Evolutionary conservation across 352 stramenopile species (phyloP).

Genomic region (Thalassiosira hispida): DNA sequence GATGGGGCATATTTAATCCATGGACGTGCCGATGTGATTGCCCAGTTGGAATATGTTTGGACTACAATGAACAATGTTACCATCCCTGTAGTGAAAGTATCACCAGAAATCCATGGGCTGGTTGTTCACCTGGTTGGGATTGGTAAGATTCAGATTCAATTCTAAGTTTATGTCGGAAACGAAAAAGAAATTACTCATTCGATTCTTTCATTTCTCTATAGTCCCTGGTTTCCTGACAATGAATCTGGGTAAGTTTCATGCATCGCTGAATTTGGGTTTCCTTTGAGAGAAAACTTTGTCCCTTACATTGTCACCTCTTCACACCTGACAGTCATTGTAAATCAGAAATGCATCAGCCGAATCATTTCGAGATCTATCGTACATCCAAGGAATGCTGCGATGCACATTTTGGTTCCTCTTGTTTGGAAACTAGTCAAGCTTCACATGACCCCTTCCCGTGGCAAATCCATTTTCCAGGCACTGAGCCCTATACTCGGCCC

Average conservation of each 20-base stretch:
- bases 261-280: neutral
- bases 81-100: constrained; percentile 27
- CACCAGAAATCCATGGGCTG: constrained; percentile 42
- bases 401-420: constrained; percentile 23
- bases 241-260: constrained; percentile 1
- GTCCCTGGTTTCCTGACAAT: constrained; percentile 34
- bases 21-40: constrained; percentile 54
- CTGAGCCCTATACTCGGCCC: neutral
- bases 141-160: too few relatives aligned
- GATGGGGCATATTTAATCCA: constrained; percentile 25
- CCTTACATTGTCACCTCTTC: neutral
- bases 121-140: constrained; percentile 38
- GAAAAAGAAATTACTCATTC: too few relatives aligned
- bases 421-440: constrained; percentile 15
- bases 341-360: constrained; percentile 17
- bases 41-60: constrained; percentile 40
- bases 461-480: constrained; percentile 16
- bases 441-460: constrained; percentile 28
- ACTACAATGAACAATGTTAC: constrained; percentile 49
- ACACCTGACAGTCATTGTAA: constrained; percentile 31
- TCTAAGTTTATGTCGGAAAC: too few relatives aligned
- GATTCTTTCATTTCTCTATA: too few relatives aligned
- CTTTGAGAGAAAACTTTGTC: neutral
- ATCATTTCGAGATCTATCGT: constrained; percentile 43
- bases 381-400: constrained; percentile 38